These are phyloP conservation scores for Boletus fagicola DNA, from an alignment of 768 basidiomycete genomes.

Conservation along the genomic window DNA sequence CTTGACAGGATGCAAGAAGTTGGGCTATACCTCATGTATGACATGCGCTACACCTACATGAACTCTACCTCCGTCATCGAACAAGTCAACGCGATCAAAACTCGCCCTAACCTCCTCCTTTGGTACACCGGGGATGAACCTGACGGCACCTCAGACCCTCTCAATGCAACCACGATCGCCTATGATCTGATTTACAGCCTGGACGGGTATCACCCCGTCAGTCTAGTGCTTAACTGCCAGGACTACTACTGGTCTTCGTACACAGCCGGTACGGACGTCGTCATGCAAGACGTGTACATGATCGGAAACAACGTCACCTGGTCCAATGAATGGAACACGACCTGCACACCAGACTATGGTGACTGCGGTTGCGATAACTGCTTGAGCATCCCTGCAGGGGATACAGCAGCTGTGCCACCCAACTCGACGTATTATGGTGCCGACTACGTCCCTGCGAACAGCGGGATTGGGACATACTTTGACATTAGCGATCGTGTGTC, in stretches of 20 bases:
- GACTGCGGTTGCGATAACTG: conserved; percentile 77
- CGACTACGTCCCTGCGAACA: conserved; percentile 26
- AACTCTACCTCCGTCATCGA: conserved; percentile 59
- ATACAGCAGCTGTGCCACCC: conserved; percentile 27
- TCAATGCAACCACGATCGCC: conserved; percentile 49
- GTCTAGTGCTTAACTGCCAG: conserved; percentile 63
- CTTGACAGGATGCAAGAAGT: conserved; percentile 72
- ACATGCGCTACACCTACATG: conserved; percentile 74
- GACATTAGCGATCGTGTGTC: conserved; percentile 70
- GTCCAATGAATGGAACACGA: conserved; percentile 58
- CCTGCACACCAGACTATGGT: conserved; percentile 64
- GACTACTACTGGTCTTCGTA: conserved; percentile 63
- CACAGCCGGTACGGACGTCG: conserved; percentile 62
- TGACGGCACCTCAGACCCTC: conserved; percentile 66
- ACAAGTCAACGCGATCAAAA: conserved; percentile 68
- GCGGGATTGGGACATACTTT: conserved; percentile 44
- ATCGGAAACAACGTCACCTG: conserved; percentile 60
- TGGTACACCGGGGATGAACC: conserved; percentile 79
- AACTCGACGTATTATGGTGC: conserved; percentile 20
- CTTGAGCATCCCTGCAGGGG: conserved; percentile 41
- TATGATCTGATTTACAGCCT: conserved; percentile 58
- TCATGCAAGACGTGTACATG: conserved; percentile 61
- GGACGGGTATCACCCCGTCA: conserved; percentile 67
- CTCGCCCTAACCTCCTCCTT: conserved; percentile 62
- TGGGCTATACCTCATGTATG: conserved; percentile 75